These are phyloP conservation scores for Flaveria trinervia DNA, from an alignment of 129 eudicot species.

Conservation along the genomic window DNA sequence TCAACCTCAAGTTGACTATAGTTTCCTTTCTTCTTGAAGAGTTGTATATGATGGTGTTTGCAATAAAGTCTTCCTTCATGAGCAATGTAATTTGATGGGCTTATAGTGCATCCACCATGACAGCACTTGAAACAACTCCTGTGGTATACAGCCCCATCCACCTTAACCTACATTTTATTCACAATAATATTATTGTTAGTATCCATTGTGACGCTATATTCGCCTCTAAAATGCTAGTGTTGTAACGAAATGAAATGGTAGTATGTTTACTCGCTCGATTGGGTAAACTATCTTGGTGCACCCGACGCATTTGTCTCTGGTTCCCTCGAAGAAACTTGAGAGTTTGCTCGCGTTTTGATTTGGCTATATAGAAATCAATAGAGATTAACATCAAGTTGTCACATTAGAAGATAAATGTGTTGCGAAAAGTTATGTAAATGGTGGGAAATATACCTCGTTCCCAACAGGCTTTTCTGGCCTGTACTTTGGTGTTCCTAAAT, in stretches of 20 bases:
- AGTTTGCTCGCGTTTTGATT: conserved; percentile 48
- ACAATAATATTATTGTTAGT: no score
- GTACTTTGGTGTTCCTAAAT: conserved; percentile 59
- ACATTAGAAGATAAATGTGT: not conserved
- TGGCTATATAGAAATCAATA: not conserved
- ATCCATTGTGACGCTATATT: no score
- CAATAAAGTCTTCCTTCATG: conserved; percentile 70
- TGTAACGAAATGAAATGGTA: not conserved
- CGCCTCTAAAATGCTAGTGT: not conserved
- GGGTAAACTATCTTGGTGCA: conserved; percentile 89
- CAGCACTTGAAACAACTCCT: conserved; percentile 76
- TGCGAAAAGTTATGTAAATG: not conserved
- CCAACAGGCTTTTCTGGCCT: conserved; percentile 45
- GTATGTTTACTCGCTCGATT: conserved; percentile 64
- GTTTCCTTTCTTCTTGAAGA: conserved; percentile 74
- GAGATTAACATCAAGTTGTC: not conserved
- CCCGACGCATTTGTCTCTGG: conserved; percentile 75
- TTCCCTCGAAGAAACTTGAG: conserved; percentile 65
- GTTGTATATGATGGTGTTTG: conserved; percentile 81
- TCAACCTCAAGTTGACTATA: conserved; percentile 63
- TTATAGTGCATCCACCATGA: conserved; percentile 79
- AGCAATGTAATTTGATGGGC: conserved; percentile 79
- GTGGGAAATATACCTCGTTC: conserved; percentile 42
- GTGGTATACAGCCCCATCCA: conserved; percentile 64
- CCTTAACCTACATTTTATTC: conserved; percentile 44